Evolutionary conservation across 305 asterid species (phyloP), one percentile per base, ranked within the genome.

Genomic region (Fraxinus albicans): DNA sequence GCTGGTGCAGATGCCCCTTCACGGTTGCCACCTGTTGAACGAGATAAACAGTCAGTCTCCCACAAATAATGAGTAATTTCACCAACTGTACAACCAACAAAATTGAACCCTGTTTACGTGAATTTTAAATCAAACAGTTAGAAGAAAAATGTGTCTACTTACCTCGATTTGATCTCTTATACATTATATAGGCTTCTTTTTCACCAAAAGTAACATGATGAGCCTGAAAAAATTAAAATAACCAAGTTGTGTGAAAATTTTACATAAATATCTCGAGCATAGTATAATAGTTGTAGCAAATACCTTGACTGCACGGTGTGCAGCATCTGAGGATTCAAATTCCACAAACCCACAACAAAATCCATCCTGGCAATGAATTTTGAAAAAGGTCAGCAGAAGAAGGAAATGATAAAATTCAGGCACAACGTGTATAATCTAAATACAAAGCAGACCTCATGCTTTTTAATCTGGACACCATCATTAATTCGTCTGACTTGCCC

Each of bases 331-430:
- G 69, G 91, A 81, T 86, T 91, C 93, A 35, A 92, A 92, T 35
- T 92, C 91, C 27, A 91, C 96, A 77, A 93, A 91, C 29, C 90
- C 96, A 80, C 84, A 91, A 80, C 91, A 86, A 76, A 90, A 93
- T 2, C 95, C 96, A 78, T 91, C 96, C 96, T 92, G 87, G 47
- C 3, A 42, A 79, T 19, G 79, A 19, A 83, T 53, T 55, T 34
- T 0, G 35, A 85, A 69, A 74, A 27, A 38, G 58, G 74, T 87
- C 36, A 85, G 33, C 23, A 31, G 7, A 83, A 73, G 70, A 19
- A 72, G 8, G 47, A 13, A 73, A 25, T 29, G 47, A 67, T 38
- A 73, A 47, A 35, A 35, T 2, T 47, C 13, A 60, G 29, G 70
- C 70, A 60, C 31, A 55, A 81, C 78, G 80, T 21, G 15, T 17